Percentiles rank a stretch among this genome's conserved stretches.
Conservation (phyloP, 2,329 filamentous ascomycete genomes). For the Colletotrichum horii region DNA sequence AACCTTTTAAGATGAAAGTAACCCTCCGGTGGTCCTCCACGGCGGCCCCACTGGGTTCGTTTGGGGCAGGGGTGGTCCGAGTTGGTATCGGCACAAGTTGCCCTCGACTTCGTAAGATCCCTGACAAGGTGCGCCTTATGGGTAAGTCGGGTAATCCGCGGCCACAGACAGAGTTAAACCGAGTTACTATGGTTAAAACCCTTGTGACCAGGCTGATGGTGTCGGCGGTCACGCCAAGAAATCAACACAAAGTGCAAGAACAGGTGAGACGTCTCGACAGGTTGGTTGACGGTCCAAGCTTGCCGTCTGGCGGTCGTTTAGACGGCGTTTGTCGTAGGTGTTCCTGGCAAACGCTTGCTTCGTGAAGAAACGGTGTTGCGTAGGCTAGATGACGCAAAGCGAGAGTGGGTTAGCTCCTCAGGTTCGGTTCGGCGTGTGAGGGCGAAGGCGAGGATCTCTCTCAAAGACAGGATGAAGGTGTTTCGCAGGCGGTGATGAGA, state of each 20-base stretch:
- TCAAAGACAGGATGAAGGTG: background rate
- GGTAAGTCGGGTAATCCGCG: background rate
- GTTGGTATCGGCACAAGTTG: constrained; percentile 18
- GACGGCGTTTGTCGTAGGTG: background rate
- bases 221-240: constrained; percentile 14
- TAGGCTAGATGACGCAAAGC: constrained; percentile 9
- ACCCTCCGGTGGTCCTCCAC: constrained; percentile 12
- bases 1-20: constrained; percentile 11
- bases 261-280: constrained; percentile 18
- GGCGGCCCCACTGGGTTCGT: constrained; percentile 17
- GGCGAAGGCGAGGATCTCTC: background rate
- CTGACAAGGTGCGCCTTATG: background rate
- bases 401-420: constrained; percentile 10
- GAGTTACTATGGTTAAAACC: constrained; percentile 7
- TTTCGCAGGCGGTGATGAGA: background rate
- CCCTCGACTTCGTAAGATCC: background rate
- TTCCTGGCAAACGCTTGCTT: background rate
- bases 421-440: background rate
- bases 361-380: background rate
- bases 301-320: background rate
- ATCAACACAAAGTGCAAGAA: background rate
- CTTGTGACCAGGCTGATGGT: background rate
- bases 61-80: constrained; percentile 5
- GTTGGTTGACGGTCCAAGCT: background rate
- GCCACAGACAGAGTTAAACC: background rate